These are phyloP conservation scores for Tetradesmus obliquus DNA, from an alignment of 139 green algal genomes.

Conservation along the genomic window DNA sequence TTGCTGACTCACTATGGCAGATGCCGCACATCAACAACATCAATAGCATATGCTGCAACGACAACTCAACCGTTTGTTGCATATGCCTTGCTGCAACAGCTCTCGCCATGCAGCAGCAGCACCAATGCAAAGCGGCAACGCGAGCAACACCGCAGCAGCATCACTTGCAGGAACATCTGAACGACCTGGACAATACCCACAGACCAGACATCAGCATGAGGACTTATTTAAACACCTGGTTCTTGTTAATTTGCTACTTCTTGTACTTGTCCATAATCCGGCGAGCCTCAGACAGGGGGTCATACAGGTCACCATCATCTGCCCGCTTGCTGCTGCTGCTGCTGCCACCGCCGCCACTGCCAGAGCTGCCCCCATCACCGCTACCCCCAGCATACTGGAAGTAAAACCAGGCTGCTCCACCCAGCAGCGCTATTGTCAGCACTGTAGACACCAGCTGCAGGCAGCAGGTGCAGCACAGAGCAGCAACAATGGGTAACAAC, in stretches of 20 bases:
- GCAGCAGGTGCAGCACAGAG: neutral
- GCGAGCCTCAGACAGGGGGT: slow-evolving; percentile 55
- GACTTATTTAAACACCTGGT: neutral
- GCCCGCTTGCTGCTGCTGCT: slow-evolving; percentile 9
- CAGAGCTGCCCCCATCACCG: neutral
- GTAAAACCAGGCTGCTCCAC: slow-evolving; percentile 53
- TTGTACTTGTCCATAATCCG: slow-evolving; percentile 65
- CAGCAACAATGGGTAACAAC: neutral
- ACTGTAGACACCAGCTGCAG: slow-evolving; percentile 55
- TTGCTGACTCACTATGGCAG: too few relatives aligned
- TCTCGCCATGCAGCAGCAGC: too few relatives aligned
- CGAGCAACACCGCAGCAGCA: neutral
- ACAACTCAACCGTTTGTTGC: too few relatives aligned
- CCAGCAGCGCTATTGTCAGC: slow-evolving; percentile 52
- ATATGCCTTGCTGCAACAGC: too few relatives aligned
- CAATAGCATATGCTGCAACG: too few relatives aligned
- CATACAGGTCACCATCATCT: slow-evolving; percentile 28
- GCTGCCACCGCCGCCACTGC: neutral
- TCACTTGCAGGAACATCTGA: neutral
- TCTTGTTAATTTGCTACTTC: neutral
- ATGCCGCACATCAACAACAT: too few relatives aligned
- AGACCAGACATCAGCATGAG: neutral
- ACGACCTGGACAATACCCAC: neutral
- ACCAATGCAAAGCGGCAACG: neutral
- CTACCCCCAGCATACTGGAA: slow-evolving; percentile 38